Conservation (phyloP, 2,329 filamentous ascomycete species). For the Trichoderma koningii region DNA sequence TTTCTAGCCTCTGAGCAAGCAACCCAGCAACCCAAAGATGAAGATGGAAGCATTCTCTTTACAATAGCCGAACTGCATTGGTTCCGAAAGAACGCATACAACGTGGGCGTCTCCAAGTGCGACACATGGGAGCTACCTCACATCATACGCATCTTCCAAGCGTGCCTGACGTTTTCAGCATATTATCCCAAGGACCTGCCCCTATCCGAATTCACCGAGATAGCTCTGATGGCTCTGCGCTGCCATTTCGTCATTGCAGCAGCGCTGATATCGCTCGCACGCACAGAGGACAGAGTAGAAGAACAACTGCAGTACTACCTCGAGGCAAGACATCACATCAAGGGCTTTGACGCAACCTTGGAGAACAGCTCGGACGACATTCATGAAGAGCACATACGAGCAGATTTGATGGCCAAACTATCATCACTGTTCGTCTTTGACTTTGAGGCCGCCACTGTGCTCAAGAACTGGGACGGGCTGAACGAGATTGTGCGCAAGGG, state of each 20-base stretch:
- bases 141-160: conserved; percentile 58
- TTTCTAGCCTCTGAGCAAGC: conserved; percentile 36
- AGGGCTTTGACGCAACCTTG: conserved; percentile 55
- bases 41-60: conserved; percentile 54
- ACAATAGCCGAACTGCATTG: conserved; percentile 71
- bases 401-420: conserved; percentile 63
- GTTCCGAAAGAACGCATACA: conserved; percentile 84
- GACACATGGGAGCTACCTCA: conserved; percentile 55
- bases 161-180: conserved; percentile 55
- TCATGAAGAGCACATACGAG: conserved; percentile 47
- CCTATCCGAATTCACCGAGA: conserved; percentile 47
- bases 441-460: conserved; percentile 70
- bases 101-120: conserved; percentile 66
- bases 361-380: conserved; percentile 42
- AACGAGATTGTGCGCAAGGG: conserved; percentile 59
- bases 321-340: conserved; percentile 60
- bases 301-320: conserved; percentile 63
- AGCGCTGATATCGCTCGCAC: conserved; percentile 53
- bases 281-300: conserved; percentile 53
- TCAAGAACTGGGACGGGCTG: conserved; percentile 70
- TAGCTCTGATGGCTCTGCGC: conserved; percentile 63
- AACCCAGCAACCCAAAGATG: conserved; percentile 42
- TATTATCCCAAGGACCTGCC: conserved; percentile 53
- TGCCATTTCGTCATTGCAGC: conserved; percentile 69
- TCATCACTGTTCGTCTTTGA: conserved; percentile 72